Percentiles rank a stretch among this genome's conserved stretches.
Conservation (phyloP, 2,329 filamentous ascomycete species). For the Pestalotiopsis sp. region DNA sequence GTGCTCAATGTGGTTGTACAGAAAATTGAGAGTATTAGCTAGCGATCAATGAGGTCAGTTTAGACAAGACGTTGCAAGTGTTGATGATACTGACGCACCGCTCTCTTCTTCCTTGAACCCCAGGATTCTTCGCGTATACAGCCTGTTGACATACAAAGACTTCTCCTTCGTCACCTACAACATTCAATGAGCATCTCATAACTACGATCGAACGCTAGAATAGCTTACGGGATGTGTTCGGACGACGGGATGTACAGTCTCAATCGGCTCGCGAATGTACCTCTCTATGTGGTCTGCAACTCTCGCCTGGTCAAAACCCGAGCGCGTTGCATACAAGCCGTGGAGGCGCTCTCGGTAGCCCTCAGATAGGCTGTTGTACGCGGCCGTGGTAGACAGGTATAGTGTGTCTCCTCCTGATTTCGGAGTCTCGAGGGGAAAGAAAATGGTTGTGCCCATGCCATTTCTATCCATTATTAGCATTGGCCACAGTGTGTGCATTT, state of each 20-base stretch:
- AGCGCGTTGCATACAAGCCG: constrained; percentile 22
- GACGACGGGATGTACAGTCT: constrained; percentile 30
- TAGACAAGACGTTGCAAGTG: neutral
- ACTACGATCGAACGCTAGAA: too few species aligned
- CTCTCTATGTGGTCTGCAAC: constrained; percentile 20
- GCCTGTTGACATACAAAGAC: constrained; percentile 17
- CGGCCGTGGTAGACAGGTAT: constrained; percentile 20
- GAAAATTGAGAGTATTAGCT: constrained; percentile 16
- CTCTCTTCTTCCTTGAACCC: constrained; percentile 18
- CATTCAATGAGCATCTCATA: neutral
- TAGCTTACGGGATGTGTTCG: constrained; percentile 31
- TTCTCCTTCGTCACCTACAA: constrained; percentile 18
- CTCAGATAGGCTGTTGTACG: constrained; percentile 25
- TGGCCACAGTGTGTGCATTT: too few species aligned
- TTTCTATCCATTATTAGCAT: constrained; percentile 14
- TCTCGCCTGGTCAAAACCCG: constrained; percentile 20
- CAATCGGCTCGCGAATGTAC: constrained; percentile 29
- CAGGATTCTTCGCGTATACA: constrained; percentile 15
- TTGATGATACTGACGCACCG: constrained; percentile 7
- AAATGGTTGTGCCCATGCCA: constrained; percentile 25
- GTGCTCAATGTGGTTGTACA: constrained; percentile 17
- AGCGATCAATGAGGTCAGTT: neutral
- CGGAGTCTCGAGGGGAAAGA: constrained; percentile 24
- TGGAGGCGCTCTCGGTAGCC: constrained; percentile 20
- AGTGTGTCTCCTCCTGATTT: constrained; percentile 25